Evolutionary conservation across 768 basidiomycete species (phyloP).

Genomic region (Xerocomellus chrysenteron): DNA sequence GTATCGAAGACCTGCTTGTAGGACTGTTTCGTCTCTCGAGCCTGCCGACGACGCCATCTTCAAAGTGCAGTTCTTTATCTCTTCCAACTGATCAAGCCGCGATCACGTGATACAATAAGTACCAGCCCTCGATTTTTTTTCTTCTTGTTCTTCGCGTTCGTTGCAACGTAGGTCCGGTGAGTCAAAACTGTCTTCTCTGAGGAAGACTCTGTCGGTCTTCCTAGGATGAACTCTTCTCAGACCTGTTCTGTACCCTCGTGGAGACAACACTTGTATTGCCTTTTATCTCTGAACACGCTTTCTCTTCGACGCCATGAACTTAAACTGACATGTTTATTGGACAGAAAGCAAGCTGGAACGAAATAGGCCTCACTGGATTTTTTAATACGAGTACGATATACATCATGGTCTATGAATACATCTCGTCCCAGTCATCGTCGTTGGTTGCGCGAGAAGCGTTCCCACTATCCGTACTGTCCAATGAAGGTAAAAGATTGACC

Average conservation of each 20-base stretch:
- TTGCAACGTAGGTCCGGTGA: slow-evolving; percentile 2
- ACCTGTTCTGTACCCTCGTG: slow-evolving; percentile 32
- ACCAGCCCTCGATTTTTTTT: background rate
- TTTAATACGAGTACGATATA: background rate
- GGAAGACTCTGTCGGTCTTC: background rate
- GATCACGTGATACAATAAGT: slow-evolving; percentile 9
- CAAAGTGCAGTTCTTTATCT: background rate
- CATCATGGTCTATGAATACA: slow-evolving; percentile 46
- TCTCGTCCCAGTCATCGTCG: slow-evolving; percentile 62
- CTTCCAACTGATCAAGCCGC: background rate
- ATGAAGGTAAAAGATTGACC: slow-evolving; percentile 16
- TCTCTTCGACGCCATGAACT: background rate
- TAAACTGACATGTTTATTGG: slow-evolving; percentile 6
- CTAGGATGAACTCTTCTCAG: slow-evolving; percentile 27
- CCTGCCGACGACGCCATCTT: slow-evolving; percentile 10
- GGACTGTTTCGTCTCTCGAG: slow-evolving; percentile 40
- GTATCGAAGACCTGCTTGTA: slow-evolving; percentile 79
- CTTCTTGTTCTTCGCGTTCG: background rate
- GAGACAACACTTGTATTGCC: slow-evolving; percentile 28
- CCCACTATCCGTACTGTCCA: slow-evolving; percentile 6
- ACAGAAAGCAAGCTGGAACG: background rate
- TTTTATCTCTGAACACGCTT: slow-evolving; percentile 15
- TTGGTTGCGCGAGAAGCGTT: slow-evolving; percentile 31
- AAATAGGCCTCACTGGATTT: too few relatives aligned
- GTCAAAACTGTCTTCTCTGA: background rate